Evolutionary conservation across 1,284 basidiomycete genomes (phyloP), one percentile per base, ranked within the genome.

Genomic region (Exobasidium rhododendri): DNA sequence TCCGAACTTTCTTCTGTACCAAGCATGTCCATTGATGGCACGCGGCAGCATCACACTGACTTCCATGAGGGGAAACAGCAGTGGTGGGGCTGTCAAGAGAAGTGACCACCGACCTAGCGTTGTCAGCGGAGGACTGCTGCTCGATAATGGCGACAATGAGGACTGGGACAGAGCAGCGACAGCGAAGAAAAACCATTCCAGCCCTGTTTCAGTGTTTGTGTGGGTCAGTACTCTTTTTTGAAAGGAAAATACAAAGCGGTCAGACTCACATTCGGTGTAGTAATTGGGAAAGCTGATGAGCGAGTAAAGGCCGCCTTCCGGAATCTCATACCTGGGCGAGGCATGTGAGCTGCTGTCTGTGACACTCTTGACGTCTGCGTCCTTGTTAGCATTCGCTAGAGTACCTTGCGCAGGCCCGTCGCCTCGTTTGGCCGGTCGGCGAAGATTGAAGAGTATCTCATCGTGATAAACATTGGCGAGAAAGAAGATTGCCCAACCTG

Each of bases 201-300:
- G 63, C 75, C 75, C 73, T 78, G 64, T 31, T 35, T n/a, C n/a
- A n/a, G n/a, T n/a, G n/a, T 26, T 24, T 3, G 35, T 26, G 26
- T 17, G 24, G 20, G n/a, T 56, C 54, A 17, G 40, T 7, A n/a
- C n/a, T n/a, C n/a, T n/a, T n/a, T 4, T 22, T 22, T 17, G 10
- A 22, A n/a, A 10, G 24, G 10, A 22, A 51, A 22, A 51, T n/a
- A 22, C 10, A 10, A 22, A 51, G 49, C 49, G n/a, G 17, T 40
- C 7, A 40, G 3, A 73, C 74, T 63, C 60, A 77, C 83, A 96
- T 80, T 94, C 92, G 81, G 89, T 92, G 55, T 92, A 83, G 80
- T 96, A 96, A 81, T 96, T 93, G 1, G 93, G 92, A 81, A 88
- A 94, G n/a, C 91, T 91, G 68, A 96, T 83, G 75, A 85, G 86